phyloP scores from a whole-genome alignment of 2,329 filamentous ascomycete species.

The Epichloe typhina region DNA sequence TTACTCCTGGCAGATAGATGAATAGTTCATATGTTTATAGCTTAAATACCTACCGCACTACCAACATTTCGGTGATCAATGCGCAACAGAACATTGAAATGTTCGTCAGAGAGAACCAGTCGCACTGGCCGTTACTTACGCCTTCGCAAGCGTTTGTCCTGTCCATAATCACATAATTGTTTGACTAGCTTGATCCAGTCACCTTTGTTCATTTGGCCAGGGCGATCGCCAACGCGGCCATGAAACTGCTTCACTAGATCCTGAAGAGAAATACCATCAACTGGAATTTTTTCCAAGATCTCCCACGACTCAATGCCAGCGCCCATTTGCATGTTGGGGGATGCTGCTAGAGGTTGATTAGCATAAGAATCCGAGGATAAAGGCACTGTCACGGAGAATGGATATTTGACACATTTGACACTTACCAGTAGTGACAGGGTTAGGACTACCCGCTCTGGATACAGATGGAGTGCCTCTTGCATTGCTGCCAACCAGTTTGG shows the following conservation, averaged over 20 bases:
- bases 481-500: slow-evolving; percentile 37
- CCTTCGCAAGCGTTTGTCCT: slow-evolving; percentile 38
- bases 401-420: background rate
- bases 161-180: slow-evolving; percentile 36
- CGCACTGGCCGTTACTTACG: slow-evolving; percentile 17
- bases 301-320: slow-evolving; percentile 34
- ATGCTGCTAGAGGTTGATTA: slow-evolving; percentile 12
- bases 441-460: slow-evolving; percentile 50
- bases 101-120: background rate
- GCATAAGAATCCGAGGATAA: background rate
- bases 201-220: slow-evolving; percentile 36
- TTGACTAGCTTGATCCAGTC: slow-evolving; percentile 49
- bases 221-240: slow-evolving; percentile 36
- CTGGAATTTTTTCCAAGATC: slow-evolving; percentile 39
- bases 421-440: slow-evolving; percentile 28
- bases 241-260: slow-evolving; percentile 42
- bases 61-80: background rate
- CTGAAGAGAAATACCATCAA: slow-evolving; percentile 40
- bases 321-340: slow-evolving; percentile 23
- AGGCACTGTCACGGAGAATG: background rate
- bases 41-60: background rate
- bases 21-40: slow-evolving; percentile 32
- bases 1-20: slow-evolving; percentile 96
- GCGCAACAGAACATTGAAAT: background rate
- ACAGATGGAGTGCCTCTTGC: slow-evolving; percentile 39